phyloP scores from a whole-genome alignment of 495 filamentous ascomycete species.

The Jackrogersella multiformis region DNA sequence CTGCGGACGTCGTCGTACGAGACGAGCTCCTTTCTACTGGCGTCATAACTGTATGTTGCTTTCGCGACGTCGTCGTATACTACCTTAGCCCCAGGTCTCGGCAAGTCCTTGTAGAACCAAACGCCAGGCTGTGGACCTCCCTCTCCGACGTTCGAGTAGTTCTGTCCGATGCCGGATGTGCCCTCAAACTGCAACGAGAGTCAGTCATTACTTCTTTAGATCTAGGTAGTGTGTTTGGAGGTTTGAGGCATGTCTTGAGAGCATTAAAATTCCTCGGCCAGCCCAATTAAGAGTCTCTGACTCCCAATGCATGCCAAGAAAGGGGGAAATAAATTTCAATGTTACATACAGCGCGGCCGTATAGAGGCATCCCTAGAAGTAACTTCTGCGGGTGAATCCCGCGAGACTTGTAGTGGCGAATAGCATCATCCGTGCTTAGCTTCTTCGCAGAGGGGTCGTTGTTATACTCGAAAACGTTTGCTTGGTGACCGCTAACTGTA shows the following conservation, averaged over 20 bases:
- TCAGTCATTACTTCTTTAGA: too few species aligned
- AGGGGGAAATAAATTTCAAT: too few species aligned
- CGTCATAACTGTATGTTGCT: constrained; percentile 78
- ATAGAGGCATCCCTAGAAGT: constrained; percentile 84
- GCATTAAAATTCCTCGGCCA: too few species aligned
- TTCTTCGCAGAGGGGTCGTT: constrained; percentile 66
- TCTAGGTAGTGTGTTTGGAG: too few species aligned
- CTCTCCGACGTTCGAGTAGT: constrained; percentile 72
- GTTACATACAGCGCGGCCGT: constrained; percentile 82
- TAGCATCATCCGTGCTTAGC: constrained; percentile 73
- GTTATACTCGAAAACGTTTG: constrained; percentile 71
- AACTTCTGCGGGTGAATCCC: constrained; percentile 75
- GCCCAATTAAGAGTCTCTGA: too few species aligned
- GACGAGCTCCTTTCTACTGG: constrained; percentile 66
- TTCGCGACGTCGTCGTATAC: constrained; percentile 59
- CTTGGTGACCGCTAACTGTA: constrained; percentile 71
- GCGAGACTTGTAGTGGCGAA: constrained; percentile 69
- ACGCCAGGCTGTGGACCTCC: constrained; percentile 77
- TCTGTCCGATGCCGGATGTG: constrained; percentile 74
- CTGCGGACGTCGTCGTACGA: constrained; percentile 76
- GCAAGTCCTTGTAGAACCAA: constrained; percentile 78
- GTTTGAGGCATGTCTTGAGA: too few species aligned
- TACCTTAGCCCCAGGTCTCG: constrained; percentile 58
- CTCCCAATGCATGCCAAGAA: too few species aligned
- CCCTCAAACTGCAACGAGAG: too few species aligned